A percentile compares a stretch with the other conserved stretches of the same genome.
Conservation (phyloP, 1,284 basidiomycete genomes). For the Irpex lacteus region DNA sequence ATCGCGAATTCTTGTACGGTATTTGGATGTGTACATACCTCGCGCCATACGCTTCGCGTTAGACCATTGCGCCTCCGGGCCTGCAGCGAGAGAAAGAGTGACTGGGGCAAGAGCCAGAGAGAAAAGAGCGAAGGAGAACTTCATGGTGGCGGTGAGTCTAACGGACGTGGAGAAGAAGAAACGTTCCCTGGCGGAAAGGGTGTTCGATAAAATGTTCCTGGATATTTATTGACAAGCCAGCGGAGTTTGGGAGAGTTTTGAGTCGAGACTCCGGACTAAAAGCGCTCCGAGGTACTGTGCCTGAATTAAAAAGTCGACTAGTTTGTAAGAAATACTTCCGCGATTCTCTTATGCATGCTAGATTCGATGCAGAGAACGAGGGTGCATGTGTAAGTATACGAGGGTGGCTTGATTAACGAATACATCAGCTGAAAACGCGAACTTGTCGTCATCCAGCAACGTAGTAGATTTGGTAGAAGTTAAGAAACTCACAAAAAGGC, state of each 20-base stretch:
- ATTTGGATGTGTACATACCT: background rate
- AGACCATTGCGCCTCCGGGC: background rate
- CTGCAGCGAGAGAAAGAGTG: background rate
- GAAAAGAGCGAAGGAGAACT: constrained; percentile 1
- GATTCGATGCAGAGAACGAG: background rate
- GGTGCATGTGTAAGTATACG: background rate
- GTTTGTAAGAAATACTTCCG: background rate
- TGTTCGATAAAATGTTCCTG: background rate
- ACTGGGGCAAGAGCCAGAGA: constrained; percentile 2
- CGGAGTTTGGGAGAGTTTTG: background rate
- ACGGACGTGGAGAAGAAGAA: background rate
- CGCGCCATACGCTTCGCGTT: background rate
- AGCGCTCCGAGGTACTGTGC: background rate
- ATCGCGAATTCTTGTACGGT: background rate
- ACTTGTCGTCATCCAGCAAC: too few relatives aligned
- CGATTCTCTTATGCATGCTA: background rate
- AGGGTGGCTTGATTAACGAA: background rate
- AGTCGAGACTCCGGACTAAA: background rate
- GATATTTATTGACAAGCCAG: background rate
- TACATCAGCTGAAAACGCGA: background rate
- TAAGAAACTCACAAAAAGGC: too few relatives aligned
- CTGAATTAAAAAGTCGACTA: background rate
- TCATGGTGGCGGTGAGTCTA: background rate
- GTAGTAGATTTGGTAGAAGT: too few relatives aligned
- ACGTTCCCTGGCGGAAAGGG: background rate